Conservation (phyloP, 805 yeast genomes). For the Saturnispora kantuleensis region DNA sequence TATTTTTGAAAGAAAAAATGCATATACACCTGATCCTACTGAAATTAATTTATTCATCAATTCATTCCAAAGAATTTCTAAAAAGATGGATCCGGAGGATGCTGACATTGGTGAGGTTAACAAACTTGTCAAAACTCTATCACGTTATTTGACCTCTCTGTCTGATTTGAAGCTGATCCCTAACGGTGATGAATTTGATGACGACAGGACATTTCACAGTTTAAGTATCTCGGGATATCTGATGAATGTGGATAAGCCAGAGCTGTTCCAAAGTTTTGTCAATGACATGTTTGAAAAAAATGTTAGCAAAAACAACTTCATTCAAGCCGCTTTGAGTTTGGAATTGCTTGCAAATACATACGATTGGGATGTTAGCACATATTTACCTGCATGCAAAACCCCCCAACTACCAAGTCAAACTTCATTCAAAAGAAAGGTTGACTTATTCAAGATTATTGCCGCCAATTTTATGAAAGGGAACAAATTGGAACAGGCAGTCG, state of each 20-base stretch:
- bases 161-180: conserved; percentile 68
- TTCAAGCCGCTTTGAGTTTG: conserved; percentile 77
- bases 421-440: conserved; percentile 72
- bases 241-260: conserved; percentile 70
- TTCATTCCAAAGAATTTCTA: conserved; percentile 35
- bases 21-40: conserved; percentile 42
- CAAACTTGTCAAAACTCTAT: conserved; percentile 41
- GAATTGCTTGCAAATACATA: conserved; percentile 70
- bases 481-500: conserved; percentile 71
- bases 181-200: conserved; percentile 72
- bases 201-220: conserved; percentile 74
- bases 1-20: conserved; percentile 43
- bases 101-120: conserved; percentile 44
- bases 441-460: conserved; percentile 60
- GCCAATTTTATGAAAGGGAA: conserved; percentile 58
- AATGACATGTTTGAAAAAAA: conserved; percentile 64
- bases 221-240: conserved; percentile 68
- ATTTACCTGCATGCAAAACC: conserved; percentile 44
- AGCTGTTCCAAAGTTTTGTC: conserved; percentile 68
- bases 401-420: conserved; percentile 76
- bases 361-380: conserved; percentile 55
- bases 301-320: conserved; percentile 47
- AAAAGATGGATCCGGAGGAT: conserved; percentile 53
- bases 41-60: conserved; percentile 49
- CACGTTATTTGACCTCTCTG: conserved; percentile 54